phyloP scores from a whole-genome alignment of 2,329 filamentous ascomycete genomes.

The Claviceps purpurea region DNA sequence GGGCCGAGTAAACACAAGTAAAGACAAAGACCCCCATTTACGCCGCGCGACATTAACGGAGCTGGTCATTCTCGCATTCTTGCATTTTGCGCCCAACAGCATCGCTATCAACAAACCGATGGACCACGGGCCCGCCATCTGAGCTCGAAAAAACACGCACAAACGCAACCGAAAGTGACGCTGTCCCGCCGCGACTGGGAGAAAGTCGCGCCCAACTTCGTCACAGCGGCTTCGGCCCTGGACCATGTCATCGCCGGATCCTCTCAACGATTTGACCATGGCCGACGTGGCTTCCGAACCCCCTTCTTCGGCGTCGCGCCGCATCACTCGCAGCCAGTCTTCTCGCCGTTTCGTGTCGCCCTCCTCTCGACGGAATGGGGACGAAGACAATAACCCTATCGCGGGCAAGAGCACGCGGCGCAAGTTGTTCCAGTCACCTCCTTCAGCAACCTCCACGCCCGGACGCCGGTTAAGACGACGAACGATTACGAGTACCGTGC shows the following conservation, averaged over 20 bases:
- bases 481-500: constrained; percentile 36
- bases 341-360: constrained; percentile 23
- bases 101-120: background rate
- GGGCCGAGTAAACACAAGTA: constrained; percentile 17
- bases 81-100: background rate
- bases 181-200: constrained; percentile 1
- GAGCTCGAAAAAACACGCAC: constrained; percentile 3
- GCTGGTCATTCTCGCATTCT: background rate
- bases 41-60: background rate
- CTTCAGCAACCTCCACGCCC: constrained; percentile 20
- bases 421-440: constrained; percentile 30
- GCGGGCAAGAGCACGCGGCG: constrained; percentile 21
- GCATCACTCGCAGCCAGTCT: constrained; percentile 31
- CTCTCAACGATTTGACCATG: constrained; percentile 29
- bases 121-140: background rate
- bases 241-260: constrained; percentile 37
- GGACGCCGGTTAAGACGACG: constrained; percentile 20
- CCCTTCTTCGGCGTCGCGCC: constrained; percentile 25
- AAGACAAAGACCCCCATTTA: background rate
- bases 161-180: background rate
- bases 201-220: constrained; percentile 14
- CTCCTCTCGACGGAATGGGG: constrained; percentile 32
- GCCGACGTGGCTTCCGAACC: constrained; percentile 17
- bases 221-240: constrained; percentile 10
- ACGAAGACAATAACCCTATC: constrained; percentile 9